Evolutionary conservation across 768 basidiomycete genomes (phyloP), one percentile per base, ranked within the genome.

Genomic region (Termitomyces sp.): DNA sequence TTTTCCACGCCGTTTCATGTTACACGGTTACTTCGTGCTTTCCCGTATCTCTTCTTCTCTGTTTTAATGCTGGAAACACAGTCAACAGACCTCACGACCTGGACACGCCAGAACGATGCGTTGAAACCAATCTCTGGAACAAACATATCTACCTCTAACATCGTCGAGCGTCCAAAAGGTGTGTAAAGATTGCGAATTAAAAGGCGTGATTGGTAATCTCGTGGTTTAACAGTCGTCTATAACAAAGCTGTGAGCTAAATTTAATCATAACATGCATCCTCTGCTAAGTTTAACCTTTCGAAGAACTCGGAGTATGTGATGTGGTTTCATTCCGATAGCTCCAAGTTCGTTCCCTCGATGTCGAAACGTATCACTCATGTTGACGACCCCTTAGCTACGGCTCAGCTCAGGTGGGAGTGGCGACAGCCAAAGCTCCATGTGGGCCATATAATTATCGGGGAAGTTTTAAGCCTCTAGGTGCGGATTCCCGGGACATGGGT

Each of bases 271-370:
- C 8, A 7, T 7, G 3, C 6, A 6, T 32, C 48, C 32, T 13
- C 35, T 52, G 38, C 32, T 18, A 45, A 11, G 18, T 20, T 40
- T 14, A 1, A 24, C 10, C 1, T 33, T 28, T 38, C 18, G 54
- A 18, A 85, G 83, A 84, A 79, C 62, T 72, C 72, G 7, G 81
- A 84, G 72, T 85, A 84, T 65, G 84, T 85, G 22, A 84, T 86
- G 83, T 86, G 84, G 84, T 86, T 86, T 72, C 84, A 86, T 67
- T 83, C 82, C 9, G 84, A 86, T 62, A 75, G 73, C 24, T 81
- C 80, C 60, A 79, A 83, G 83, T 84, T 60, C 44, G 72, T 67
- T 64, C 6, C 14, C 10, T 30, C 10, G 30, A 13, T 36, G 10
- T 18, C 28, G n/a, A 28, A 22, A 26, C n/a, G n/a, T 11, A 22